Conservation (phyloP, 2,329 filamentous ascomycete species). For the Stromatinia cepivora region DNA sequence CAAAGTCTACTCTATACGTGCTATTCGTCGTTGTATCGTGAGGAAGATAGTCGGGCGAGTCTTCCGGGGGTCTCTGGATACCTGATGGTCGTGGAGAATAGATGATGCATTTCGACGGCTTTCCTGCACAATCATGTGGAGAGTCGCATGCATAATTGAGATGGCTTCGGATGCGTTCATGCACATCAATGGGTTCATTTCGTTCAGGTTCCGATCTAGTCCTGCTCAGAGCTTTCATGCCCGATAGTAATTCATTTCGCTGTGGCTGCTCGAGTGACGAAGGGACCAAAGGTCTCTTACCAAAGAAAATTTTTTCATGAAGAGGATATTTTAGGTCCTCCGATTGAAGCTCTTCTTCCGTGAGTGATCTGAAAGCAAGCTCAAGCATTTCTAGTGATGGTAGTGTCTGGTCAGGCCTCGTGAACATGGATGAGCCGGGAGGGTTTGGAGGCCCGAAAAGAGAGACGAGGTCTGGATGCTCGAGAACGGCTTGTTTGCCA, state of each 20-base stretch:
- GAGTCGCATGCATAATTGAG: neutral
- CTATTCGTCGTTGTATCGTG: neutral
- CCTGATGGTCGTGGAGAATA: neutral
- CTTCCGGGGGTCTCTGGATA: neutral
- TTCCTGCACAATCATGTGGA: neutral
- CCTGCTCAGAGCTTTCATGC: neutral
- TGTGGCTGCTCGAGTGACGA: neutral
- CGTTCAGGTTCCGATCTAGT: neutral
- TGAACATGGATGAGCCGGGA: neutral
- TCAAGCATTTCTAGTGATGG: neutral
- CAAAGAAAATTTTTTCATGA: neutral
- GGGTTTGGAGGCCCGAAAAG: neutral
- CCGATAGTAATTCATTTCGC: neutral
- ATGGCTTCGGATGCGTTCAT: neutral
- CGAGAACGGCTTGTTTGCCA: neutral
- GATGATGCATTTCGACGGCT: neutral
- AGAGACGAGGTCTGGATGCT: neutral
- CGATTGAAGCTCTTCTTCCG: neutral
- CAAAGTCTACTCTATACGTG: no score
- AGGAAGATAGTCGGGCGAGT: neutral
- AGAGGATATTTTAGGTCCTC: neutral
- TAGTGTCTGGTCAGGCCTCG: neutral
- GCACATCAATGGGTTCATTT: neutral
- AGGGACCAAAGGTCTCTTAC: neutral
- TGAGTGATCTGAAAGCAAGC: neutral